A percentile compares a stretch with the other conserved stretches of the same genome.
phyloP scores from a whole-genome alignment of 2,329 filamentous ascomycete genomes.

The Coccinonectria pachysandricola region DNA sequence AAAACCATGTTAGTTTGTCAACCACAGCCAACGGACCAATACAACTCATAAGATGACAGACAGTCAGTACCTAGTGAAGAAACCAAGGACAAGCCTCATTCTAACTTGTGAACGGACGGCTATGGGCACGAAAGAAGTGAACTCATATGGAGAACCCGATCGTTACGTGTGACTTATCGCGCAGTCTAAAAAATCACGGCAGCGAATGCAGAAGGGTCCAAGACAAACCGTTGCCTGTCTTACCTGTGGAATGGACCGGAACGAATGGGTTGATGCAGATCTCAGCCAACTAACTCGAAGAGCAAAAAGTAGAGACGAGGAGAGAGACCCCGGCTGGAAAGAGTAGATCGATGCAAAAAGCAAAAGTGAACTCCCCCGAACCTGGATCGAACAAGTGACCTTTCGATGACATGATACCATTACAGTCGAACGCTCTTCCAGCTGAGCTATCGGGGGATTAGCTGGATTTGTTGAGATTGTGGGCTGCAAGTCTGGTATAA shows the following conservation, averaged over 20 bases:
- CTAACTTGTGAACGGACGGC: no score
- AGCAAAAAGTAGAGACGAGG: background rate
- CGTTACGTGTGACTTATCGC: no score
- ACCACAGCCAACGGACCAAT: no score
- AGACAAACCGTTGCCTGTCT: background rate
- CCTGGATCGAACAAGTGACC: conserved; percentile 15
- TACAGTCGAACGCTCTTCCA: conserved; percentile 13
- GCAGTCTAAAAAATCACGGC: no score
- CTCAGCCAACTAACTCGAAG: background rate
- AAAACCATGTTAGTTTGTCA: no score
- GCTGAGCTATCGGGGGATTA: conserved; percentile 12
- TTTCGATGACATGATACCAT: conserved; percentile 9
- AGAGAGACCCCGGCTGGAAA: background rate
- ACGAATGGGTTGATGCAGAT: no score
- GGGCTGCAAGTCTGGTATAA: background rate
- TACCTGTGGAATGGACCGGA: background rate
- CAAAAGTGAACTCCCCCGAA: conserved; percentile 8
- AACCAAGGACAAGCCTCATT: no score
- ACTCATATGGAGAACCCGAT: no score
- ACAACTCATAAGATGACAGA: no score
- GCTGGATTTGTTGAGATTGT: background rate
- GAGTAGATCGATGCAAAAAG: conserved; percentile 1
- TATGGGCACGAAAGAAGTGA: no score
- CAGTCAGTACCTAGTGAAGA: no score
- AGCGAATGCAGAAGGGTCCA: background rate